Evolutionary conservation across 176 grass and related monocot genomes (phyloP), one percentile per base, ranked within the genome.

Genomic region (Rhynchospora tenuis): DNA sequence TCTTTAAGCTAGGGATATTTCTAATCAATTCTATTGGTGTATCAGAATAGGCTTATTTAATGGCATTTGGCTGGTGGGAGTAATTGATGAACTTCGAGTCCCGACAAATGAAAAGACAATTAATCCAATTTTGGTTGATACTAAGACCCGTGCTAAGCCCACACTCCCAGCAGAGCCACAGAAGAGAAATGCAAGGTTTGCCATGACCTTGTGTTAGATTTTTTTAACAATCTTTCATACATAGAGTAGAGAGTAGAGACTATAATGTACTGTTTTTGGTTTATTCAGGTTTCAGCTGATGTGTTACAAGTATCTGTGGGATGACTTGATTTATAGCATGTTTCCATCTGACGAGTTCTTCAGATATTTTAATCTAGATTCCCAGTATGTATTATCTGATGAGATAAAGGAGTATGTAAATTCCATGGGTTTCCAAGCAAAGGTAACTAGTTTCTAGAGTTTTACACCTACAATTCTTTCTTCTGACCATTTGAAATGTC

Each of bases 281-380:
- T 85, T 51, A 87, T 71, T 33, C 76, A 98, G 95, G 83, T 88
- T 98, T 69, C 95, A 98, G 86, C 59, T 98, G 75, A 98, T 98
- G 95, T 98, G 92, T 87, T 98, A 95, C 66, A 98, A 98, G 68
- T 93, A 91, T 70, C 73, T 98, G 24, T 93, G 91, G 92, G 92
- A 97, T 74, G 92, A 85, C 76, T 93, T 85, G 74, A 91, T 89
- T 57, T 7, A 57, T 13, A 75, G 84, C 42, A 85, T 77, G 57
- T 95, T 95, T 46, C 86, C 87, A 62, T 38, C 23, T 44, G 88
- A 93, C 1, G 65, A 92, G 47, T 93, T 99, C 91, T 91, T 95
- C 52, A 89, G 23, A 84, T 88, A 93, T 90, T 99, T 92, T 93
- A 79, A 90, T 42, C 84, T 94, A 52, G 47, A 98, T 75, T 86